Evolutionary conservation across 352 stramenopile genomes (phyloP).

Genomic region (Pythium apleroticum): DNA sequence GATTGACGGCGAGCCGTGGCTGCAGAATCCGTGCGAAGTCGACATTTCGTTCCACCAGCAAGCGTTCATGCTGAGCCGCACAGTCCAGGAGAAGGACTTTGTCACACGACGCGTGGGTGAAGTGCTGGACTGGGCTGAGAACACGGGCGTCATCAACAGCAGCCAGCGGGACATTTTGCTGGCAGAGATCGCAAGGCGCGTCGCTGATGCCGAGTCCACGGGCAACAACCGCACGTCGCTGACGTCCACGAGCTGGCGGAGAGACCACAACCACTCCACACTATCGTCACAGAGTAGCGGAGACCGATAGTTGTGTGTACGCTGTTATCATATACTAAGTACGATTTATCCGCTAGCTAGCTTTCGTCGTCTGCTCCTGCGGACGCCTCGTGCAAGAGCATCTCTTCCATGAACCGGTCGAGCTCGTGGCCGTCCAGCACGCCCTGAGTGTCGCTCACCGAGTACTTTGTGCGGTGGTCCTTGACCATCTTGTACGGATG

Average conservation of each 20-base stretch:
- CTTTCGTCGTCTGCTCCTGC: background rate
- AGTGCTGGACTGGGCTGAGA: conserved; percentile 83
- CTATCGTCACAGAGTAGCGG: conserved; percentile 18
- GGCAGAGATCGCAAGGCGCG: conserved; percentile 66
- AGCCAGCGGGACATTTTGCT: conserved; percentile 71
- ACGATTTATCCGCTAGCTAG: background rate
- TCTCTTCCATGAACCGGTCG: conserved; percentile 76
- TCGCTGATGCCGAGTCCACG: conserved; percentile 38
- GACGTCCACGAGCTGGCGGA: conserved; percentile 6
- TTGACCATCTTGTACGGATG: conserved; percentile 99
- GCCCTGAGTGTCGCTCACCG: conserved; percentile 80
- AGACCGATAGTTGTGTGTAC: conserved; percentile 15
- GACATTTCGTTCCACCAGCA: conserved; percentile 83
- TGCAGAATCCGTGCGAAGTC: conserved; percentile 81
- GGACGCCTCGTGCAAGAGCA: conserved; percentile 48
- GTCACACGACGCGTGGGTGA: conserved; percentile 80
- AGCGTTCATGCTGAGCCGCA: conserved; percentile 83
- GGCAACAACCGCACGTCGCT: conserved; percentile 10
- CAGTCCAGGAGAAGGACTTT: conserved; percentile 71
- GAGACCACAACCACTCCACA: conserved; percentile 6
- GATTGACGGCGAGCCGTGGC: conserved; percentile 95
- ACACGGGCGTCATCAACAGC: conserved; percentile 68
- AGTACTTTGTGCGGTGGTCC: conserved; percentile 91
- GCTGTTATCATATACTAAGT: background rate
- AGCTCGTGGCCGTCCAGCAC: conserved; percentile 91